Percentiles rank a stretch among this genome's conserved stretches.
Conservation (phyloP, 331 rosid species). For the Pyrus hybrid region DNA sequence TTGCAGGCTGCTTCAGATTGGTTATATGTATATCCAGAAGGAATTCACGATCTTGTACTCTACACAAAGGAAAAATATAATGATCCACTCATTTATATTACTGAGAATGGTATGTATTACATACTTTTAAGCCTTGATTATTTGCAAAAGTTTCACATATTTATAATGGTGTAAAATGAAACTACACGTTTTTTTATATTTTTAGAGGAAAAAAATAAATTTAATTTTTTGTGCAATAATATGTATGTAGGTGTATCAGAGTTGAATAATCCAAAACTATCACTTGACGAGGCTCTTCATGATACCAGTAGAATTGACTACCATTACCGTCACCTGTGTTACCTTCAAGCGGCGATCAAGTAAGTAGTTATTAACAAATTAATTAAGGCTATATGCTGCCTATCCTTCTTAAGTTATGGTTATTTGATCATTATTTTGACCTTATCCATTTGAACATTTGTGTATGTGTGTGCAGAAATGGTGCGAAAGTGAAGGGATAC, state of each 20-base stretch:
- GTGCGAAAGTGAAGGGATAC: constrained; percentile 17
- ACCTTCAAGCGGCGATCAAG: constrained; percentile 17
- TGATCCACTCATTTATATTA: too few species aligned
- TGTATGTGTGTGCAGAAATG: not conserved
- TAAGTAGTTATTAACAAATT: constrained; percentile 5
- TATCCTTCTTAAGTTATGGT: not conserved
- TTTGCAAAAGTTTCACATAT: too few species aligned
- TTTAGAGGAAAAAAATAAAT: not conserved
- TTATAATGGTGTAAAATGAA: too few species aligned
- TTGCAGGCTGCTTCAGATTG: too few species aligned
- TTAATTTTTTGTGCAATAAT: not conserved
- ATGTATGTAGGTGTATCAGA: constrained; percentile 28
- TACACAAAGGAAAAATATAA: too few species aligned
- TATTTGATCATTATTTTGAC: not conserved
- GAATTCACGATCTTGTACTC: too few species aligned
- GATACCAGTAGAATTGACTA: constrained; percentile 36
- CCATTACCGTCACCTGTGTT: constrained; percentile 16
- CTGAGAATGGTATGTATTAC: too few species aligned
- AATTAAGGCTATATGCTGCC: not conserved
- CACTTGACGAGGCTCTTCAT: constrained; percentile 18
- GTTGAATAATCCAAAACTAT: constrained; percentile 21
- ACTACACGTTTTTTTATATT: too few species aligned
- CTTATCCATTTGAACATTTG: not conserved
- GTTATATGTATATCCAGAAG: too few species aligned
- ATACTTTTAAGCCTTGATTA: not conserved